Base-by-base conservation (phyloP, 2,329 filamentous ascomycete genomes). In the Diaporthe nobilis region DNA sequence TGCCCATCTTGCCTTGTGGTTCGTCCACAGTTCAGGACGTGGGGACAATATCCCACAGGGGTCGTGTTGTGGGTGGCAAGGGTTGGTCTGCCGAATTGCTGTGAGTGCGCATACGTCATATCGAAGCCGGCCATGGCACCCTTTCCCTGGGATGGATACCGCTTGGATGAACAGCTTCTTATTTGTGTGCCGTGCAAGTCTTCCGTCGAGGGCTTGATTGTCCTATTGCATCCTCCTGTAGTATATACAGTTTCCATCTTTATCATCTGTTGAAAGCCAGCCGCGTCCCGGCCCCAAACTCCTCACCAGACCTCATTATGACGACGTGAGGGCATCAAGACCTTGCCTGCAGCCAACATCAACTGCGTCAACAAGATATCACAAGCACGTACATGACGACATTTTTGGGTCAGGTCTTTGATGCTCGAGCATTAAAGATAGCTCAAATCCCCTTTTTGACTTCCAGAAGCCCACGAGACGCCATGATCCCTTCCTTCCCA, bases 321-420 rank as follows among this genome's bases (percentile, higher is more conserved):
- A 73, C 71, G 71, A 73, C 63, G 58, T 55, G 37, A 65, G 37
- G 58, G 34, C 58, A 44, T 73, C 58, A 51, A 22, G n/a, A 34
- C n/a, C 47, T 47, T 20, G 25, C 49, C 49, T n/a, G 37, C 22
- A 65, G 42, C n/a, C 71, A 51, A 20, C 25, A 12, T 22, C 61
- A 12, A 42, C 25, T 37, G 25, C 58, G 34, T 73, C 49, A 42
- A 20, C 37, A 44, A 73, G 47, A 53, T 17, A 39, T 53, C 55
- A 63, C 55, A 65, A n/a, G 58, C 31, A 15, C 39, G 4, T n/a
- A 20, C 28, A 65, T 73, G 71, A 65, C 71, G 71, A 65, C 71
- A 73, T 65, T 25, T 34, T 44, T 37, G 5, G 37, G 39, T 55
- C 39, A 57, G 42, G 49, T 31, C 28, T 44, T 34, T 57, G 3